A percentile compares a stretch with the other conserved stretches of the same genome.
phyloP scores from a whole-genome alignment of 2,329 filamentous ascomycete species.

The Xylariales sp. region DNA sequence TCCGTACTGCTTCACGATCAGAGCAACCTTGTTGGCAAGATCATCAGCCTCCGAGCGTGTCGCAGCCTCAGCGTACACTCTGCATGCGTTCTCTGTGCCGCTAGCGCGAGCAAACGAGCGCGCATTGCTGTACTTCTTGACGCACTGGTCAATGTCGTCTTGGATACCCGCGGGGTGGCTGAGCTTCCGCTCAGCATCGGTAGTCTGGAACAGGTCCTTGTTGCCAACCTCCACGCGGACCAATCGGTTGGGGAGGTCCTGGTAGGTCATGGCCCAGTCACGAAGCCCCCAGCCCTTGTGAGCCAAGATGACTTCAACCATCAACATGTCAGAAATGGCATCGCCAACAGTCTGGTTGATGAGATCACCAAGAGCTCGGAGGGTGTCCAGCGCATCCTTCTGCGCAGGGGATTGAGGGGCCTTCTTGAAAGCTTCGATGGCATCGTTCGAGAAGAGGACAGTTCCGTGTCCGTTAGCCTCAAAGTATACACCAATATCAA shows the following conservation, averaged over 20 bases:
- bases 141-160: conserved; percentile 78
- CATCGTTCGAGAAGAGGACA: conserved; percentile 85
- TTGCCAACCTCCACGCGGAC: conserved; percentile 86
- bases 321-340: conserved; percentile 89
- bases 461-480: conserved; percentile 98
- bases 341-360: conserved; percentile 99
- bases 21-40: conserved; percentile 76
- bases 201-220: conserved; percentile 85
- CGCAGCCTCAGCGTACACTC: conserved; percentile 85
- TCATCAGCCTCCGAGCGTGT: conserved; percentile 88
- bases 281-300: conserved; percentile 88
- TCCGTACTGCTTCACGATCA: conserved; percentile 63
- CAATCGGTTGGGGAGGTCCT: conserved; percentile 91
- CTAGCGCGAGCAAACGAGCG: conserved; percentile 88
- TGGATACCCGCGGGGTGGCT: conserved; percentile 76
- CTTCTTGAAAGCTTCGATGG: conserved; percentile 73
- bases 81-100: conserved; percentile 73
- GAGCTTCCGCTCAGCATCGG: conserved; percentile 86
- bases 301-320: conserved; percentile 92
- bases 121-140: conserved; percentile 86
- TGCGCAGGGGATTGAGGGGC: conserved; percentile 89
- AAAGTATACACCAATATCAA: conserved; percentile 96
- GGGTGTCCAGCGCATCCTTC: conserved; percentile 80
- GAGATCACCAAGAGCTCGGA: conserved; percentile 78
- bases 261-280: conserved; percentile 92